phyloP scores from a whole-genome alignment of 2,329 filamentous ascomycete genomes.

The Aspergillus sp. region DNA sequence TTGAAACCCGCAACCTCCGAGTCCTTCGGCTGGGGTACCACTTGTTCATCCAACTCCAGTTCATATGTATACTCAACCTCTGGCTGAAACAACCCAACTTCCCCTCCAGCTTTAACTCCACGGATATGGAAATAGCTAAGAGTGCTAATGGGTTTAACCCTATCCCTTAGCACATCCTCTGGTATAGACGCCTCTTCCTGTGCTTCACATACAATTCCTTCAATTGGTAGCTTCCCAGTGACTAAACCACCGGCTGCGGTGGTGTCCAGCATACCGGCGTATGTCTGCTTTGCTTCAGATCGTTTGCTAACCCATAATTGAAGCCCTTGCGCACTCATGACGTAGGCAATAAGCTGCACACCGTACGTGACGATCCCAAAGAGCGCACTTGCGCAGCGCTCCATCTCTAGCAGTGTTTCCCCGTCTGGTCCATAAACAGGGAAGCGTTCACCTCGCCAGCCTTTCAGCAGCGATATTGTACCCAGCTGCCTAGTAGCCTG shows the following conservation, averaged over 20 bases:
- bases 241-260: constrained; percentile 23
- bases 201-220: constrained; percentile 27
- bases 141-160: neutral
- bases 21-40: constrained; percentile 26
- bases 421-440: constrained; percentile 40
- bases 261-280: constrained; percentile 31
- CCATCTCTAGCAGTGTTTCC: constrained; percentile 43
- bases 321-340: constrained; percentile 8
- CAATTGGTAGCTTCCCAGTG: constrained; percentile 18
- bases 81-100: constrained; percentile 24
- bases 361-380: constrained; percentile 46
- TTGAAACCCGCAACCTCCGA: constrained; percentile 31
- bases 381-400: constrained; percentile 42
- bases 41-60: constrained; percentile 24
- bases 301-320: constrained; percentile 30
- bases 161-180: neutral
- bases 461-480: neutral
- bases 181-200: constrained; percentile 19
- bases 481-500: neutral
- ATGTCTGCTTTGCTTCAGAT: constrained; percentile 25
- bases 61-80: constrained; percentile 37
- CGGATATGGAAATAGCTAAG: constrained; percentile 14
- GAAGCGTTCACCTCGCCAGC: constrained; percentile 44
- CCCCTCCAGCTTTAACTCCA: neutral
- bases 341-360: constrained; percentile 43